Conservation (phyloP, 495 filamentous ascomycete genomes). For the Daldinia bambusicola region DNA sequence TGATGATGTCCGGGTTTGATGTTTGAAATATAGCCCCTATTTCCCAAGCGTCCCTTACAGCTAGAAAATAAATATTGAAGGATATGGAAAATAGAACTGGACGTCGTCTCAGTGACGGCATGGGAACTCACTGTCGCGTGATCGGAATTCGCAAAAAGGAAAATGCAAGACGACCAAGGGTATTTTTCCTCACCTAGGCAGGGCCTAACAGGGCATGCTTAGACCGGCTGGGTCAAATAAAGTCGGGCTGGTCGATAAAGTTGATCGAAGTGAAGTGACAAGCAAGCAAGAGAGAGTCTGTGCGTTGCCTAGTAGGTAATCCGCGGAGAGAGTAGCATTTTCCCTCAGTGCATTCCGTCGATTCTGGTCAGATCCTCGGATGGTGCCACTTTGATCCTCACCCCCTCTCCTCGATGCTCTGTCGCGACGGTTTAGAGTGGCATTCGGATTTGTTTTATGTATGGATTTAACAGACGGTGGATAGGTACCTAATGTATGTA, state of each 20-base stretch:
- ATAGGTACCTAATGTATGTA: too few relatives aligned
- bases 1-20: background rate
- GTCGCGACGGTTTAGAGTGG: background rate
- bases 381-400: constrained; percentile 26
- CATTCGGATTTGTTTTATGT: background rate
- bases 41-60: background rate
- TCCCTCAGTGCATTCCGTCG: background rate
- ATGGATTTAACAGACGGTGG: background rate
- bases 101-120: constrained; percentile 10
- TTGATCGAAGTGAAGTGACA: constrained; percentile 14
- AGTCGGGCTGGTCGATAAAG: constrained; percentile 15
- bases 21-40: background rate
- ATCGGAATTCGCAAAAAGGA: constrained; percentile 24
- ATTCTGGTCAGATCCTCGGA: constrained; percentile 40
- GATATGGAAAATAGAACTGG: too few relatives aligned
- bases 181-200: constrained; percentile 4
- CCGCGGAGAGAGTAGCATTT: constrained; percentile 35
- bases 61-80: background rate
- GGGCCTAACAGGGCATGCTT: constrained; percentile 1
- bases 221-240: background rate
- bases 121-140: constrained; percentile 38
- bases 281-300: background rate
- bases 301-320: constrained; percentile 7
- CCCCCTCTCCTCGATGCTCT: constrained; percentile 1
- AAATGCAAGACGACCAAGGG: background rate